Percentiles rank a stretch among this genome's conserved stretches.
These are phyloP conservation scores for Phanerochaete sordida DNA, from an alignment of 768 basidiomycete species.

Conservation along the genomic window DNA sequence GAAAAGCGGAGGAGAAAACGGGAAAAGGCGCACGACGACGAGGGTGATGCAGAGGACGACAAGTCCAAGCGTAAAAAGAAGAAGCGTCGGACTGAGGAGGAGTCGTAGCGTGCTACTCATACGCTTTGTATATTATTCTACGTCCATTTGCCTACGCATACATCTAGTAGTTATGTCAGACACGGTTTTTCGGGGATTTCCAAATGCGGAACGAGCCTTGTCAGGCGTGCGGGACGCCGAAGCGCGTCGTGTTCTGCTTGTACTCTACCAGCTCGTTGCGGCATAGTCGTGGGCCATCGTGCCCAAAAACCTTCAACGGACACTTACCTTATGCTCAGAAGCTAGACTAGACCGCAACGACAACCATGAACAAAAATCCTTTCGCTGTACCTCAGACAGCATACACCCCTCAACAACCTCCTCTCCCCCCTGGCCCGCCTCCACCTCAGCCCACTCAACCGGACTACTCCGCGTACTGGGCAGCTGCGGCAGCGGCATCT, in stretches of 20 bases:
- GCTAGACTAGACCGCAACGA: constrained; percentile 6
- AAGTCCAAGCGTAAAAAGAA: constrained; percentile 35
- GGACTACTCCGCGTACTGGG: constrained; percentile 80
- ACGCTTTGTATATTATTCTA: neutral
- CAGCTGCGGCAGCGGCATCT: constrained; percentile 48
- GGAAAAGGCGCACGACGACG: constrained; percentile 35
- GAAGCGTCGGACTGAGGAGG: constrained; percentile 30
- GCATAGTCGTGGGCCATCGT: constrained; percentile 1
- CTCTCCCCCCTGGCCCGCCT: constrained; percentile 76
- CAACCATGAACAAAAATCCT: constrained; percentile 78
- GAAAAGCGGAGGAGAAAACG: constrained; percentile 64
- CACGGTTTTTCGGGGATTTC: neutral
- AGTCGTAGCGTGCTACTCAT: constrained; percentile 1
- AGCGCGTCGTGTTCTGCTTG: constrained; percentile 1
- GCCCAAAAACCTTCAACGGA: neutral
- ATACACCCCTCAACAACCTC: constrained; percentile 70
- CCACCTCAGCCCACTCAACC: constrained; percentile 63
- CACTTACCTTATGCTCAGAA: constrained; percentile 1
- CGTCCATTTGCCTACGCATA: neutral
- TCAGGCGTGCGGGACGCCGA: neutral
- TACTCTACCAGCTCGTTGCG: constrained; percentile 9
- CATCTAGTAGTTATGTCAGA: neutral
- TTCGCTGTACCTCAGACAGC: constrained; percentile 62
- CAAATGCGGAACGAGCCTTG: neutral
- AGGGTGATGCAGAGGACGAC: constrained; percentile 28